Percentiles rank a stretch among this genome's conserved stretches.
Evolutionary conservation across 2,329 filamentous ascomycete species (phyloP).

Genomic region (Macrophomina pseudophaseolina): DNA sequence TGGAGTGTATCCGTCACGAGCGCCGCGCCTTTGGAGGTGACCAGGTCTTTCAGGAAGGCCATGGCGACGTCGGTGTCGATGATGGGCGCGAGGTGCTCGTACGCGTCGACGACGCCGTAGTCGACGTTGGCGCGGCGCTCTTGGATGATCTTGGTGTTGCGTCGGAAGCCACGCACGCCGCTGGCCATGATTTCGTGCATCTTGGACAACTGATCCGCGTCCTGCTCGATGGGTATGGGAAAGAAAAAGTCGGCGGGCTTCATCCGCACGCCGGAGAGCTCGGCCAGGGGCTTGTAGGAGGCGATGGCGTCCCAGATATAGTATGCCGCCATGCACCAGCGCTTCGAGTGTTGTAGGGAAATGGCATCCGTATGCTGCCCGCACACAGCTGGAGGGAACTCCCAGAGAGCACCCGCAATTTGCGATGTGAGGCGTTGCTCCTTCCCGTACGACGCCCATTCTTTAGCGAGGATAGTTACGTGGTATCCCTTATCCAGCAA

Average conservation of each 20-base stretch:
- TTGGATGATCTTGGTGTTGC: conserved; percentile 38
- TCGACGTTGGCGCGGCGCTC: conserved; percentile 39
- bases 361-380: conserved; percentile 51
- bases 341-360: conserved; percentile 48
- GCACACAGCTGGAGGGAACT: conserved; percentile 53
- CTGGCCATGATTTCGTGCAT: conserved; percentile 49
- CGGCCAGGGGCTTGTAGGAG: conserved; percentile 30
- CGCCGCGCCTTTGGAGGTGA: conserved; percentile 48
- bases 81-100: conserved; percentile 52
- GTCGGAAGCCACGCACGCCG: conserved; percentile 48
- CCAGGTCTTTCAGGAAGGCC: conserved; percentile 49
- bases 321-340: conserved; percentile 51
- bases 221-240: conserved; percentile 40
- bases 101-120: conserved; percentile 50
- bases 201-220: conserved; percentile 43
- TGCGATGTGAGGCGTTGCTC: conserved; percentile 52
- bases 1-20: conserved; percentile 47
- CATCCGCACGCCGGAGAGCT: conserved; percentile 46
- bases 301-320: conserved; percentile 50
- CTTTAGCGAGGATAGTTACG: conserved; percentile 52
- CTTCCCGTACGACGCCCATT: conserved; percentile 46
- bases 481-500: conserved; percentile 52
- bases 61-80: conserved; percentile 55
- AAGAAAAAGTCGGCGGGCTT: conserved; percentile 50
- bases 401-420: conserved; percentile 55